Conservation (phyloP, 805 yeast species). For the Pichia insulana region DNA sequence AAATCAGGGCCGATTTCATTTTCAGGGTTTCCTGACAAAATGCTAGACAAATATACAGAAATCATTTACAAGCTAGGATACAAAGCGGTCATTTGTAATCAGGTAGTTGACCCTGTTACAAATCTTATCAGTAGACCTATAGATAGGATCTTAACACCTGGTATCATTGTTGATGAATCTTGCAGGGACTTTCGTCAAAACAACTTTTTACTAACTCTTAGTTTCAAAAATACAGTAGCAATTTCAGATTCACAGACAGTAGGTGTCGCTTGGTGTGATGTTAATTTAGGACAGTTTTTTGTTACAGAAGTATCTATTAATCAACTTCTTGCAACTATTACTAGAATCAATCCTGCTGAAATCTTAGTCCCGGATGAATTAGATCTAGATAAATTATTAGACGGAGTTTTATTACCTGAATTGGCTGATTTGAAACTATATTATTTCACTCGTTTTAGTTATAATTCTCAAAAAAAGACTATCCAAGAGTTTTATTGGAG, state of each 20-base stretch:
- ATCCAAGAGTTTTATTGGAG: constrained; percentile 30
- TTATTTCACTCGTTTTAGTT: constrained; percentile 45
- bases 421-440: constrained; percentile 51
- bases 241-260: constrained; percentile 33
- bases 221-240: constrained; percentile 42
- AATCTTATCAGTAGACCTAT: constrained; percentile 55
- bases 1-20: constrained; percentile 49
- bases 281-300: constrained; percentile 71
- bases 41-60: constrained; percentile 64
- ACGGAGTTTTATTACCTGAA: constrained; percentile 49
- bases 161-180: constrained; percentile 82
- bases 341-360: constrained; percentile 77
- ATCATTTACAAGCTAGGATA: constrained; percentile 58
- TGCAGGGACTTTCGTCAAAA: constrained; percentile 65
- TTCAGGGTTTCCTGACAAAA: constrained; percentile 84
- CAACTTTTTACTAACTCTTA: constrained; percentile 61
- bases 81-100: constrained; percentile 81
- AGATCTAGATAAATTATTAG: constrained; percentile 30
- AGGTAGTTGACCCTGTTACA: constrained; percentile 29
- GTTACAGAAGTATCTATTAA: constrained; percentile 55
- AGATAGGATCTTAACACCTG: constrained; percentile 80
- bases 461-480: constrained; percentile 34
- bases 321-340: constrained; percentile 59
- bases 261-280: constrained; percentile 84
- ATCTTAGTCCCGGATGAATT: constrained; percentile 49